A percentile compares a stretch with the other conserved stretches of the same genome.
These are phyloP conservation scores for Setaria italica DNA, from an alignment of 202 grass and related monocot species.

Conservation along the genomic window DNA sequence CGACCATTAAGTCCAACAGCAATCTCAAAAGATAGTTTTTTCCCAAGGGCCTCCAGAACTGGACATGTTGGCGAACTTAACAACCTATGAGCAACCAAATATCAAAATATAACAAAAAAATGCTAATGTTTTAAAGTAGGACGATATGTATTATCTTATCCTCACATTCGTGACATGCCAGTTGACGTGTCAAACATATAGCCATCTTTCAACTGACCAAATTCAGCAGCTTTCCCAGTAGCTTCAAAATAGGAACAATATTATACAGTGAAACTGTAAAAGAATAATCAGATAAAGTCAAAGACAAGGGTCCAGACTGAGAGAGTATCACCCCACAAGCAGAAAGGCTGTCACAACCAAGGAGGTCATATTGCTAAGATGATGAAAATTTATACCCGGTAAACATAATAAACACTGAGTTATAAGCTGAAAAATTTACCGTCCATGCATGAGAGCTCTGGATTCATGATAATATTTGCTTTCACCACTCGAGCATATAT, in stretches of 20 bases:
- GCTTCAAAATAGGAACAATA: slow-evolving; percentile 50
- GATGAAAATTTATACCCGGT: not conserved
- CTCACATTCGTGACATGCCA: slow-evolving; percentile 92
- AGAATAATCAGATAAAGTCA: slow-evolving; percentile 1
- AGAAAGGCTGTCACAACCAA: slow-evolving; percentile 16
- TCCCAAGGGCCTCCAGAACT: slow-evolving; percentile 83
- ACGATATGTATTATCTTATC: slow-evolving; percentile 37
- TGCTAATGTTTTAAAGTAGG: slow-evolving; percentile 22
- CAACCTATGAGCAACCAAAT: slow-evolving; percentile 62
- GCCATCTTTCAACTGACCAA: slow-evolving; percentile 77
- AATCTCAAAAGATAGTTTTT: slow-evolving; percentile 82
- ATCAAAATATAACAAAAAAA: slow-evolving; percentile 32
- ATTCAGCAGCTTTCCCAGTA: slow-evolving; percentile 83
- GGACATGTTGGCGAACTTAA: slow-evolving; percentile 86
- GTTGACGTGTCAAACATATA: slow-evolving; percentile 94
- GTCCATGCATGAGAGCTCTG: slow-evolving; percentile 96
- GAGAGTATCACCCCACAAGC: not conserved
- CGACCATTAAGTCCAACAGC: slow-evolving; percentile 92
- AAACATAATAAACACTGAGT: slow-evolving; percentile 10
- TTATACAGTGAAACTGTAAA: slow-evolving; percentile 29
- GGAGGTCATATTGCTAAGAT: slow-evolving; percentile 20
- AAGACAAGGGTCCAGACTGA: not conserved
- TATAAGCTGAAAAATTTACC: slow-evolving; percentile 59
- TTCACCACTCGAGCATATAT: slow-evolving; percentile 93
- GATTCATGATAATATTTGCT: slow-evolving; percentile 91